Evolutionary conservation across 1,284 basidiomycete species (phyloP), one percentile per base, ranked within the genome.

Genomic region (Hymenochaete sp.): DNA sequence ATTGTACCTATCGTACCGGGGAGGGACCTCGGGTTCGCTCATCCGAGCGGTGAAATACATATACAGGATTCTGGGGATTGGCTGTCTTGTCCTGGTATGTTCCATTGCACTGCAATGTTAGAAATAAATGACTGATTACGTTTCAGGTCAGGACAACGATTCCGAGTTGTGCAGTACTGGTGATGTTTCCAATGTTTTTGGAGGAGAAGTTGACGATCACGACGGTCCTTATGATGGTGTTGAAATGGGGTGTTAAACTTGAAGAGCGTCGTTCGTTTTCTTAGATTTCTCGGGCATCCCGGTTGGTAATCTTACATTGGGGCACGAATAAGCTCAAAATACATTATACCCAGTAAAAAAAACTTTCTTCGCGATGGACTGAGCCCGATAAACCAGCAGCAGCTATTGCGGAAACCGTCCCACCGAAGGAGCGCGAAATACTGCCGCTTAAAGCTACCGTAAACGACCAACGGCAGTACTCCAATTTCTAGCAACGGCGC

Each of bases 11-110:
- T 59, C 33, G 24, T 56, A 2, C 77, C 75, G 53, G 73, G 72
- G 4, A 63, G 54, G 51, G 70, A 67, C 56, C 50, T 79, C 25
- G 77, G 69, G 3, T 82, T 62, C 60, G 64, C 65, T 21, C 80
- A 82, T 51, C 65, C 73, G 0, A 62, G 66, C 1, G 79, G 78
- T 1, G 79, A 82, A 58, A 62, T 73, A 13, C 78, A 81, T 50
- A 79, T 81, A 36, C 50, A 66, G 45, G 67, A 68, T 38, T 64
- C 63, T 3, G 63, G 60, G 2, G 60, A 62, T 27, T 80, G 77
- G 75, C 58, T 60, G 24, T 54, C 55, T 1, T 76, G 75, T 51
- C 63, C 71, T 0, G 71, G 72, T 71, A 33, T 47, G 59, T 43
- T n/a, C 21, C 11, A n/a, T 8, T 26, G 16, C 7, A 19, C 14